Conservation (phyloP, 805 yeast genomes). For the Kuraishia cidri region DNA sequence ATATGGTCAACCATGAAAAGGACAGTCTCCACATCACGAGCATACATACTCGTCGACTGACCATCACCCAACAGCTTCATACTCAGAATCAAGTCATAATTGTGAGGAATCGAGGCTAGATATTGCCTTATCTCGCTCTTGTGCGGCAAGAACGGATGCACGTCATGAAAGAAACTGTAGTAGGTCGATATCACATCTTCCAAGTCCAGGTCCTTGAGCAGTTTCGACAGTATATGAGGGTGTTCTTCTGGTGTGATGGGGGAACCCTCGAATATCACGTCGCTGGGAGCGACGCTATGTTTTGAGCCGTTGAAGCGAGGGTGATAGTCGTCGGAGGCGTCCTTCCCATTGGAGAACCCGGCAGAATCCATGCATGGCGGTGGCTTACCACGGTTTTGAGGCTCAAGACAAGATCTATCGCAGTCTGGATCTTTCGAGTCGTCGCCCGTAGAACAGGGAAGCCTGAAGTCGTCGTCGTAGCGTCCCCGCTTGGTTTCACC, state of each 20-base stretch:
- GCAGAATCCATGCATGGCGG: slow-evolving; percentile 17
- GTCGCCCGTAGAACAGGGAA: slow-evolving; percentile 17
- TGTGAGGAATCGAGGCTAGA: slow-evolving; percentile 21
- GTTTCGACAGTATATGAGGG: slow-evolving; percentile 1
- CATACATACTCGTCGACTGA: slow-evolving; percentile 23
- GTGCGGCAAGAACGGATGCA: slow-evolving; percentile 41
- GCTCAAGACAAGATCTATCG: slow-evolving; percentile 15
- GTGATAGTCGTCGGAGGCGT: slow-evolving; percentile 9
- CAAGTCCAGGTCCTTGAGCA: slow-evolving; percentile 15
- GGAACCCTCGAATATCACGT: slow-evolving; percentile 12
- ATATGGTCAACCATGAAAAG: slow-evolving; percentile 25
- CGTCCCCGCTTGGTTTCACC: neutral
- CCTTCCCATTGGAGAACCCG: neutral
- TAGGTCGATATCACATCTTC: slow-evolving; percentile 19
- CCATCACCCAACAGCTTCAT: slow-evolving; percentile 45
- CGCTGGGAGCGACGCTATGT: slow-evolving; percentile 13
- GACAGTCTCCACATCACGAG: slow-evolving; percentile 29
- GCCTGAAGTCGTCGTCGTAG: neutral
- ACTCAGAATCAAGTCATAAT: slow-evolving; percentile 30
- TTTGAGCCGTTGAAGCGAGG: slow-evolving; percentile 21
- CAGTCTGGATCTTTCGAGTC: slow-evolving; percentile 14
- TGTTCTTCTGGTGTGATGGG: neutral
- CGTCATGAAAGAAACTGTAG: slow-evolving; percentile 26
- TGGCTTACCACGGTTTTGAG: slow-evolving; percentile 13
- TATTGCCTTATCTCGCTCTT: slow-evolving; percentile 22